Conservation (phyloP, 805 yeast species). For the Yarrowia sp. region DNA sequence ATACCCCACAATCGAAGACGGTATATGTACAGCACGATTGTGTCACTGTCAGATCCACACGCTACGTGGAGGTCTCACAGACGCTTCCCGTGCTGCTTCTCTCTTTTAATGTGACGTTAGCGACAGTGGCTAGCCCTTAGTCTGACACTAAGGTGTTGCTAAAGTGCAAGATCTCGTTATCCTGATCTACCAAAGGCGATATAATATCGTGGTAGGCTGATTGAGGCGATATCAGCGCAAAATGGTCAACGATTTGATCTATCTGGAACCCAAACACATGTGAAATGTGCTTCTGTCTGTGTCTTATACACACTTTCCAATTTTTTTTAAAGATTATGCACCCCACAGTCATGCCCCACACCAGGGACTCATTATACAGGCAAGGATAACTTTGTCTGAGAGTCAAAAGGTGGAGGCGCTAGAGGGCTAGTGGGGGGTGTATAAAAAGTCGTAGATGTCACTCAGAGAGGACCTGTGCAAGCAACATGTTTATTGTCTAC, state of each 20-base stretch:
- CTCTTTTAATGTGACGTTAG: neutral
- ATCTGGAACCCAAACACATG: neutral
- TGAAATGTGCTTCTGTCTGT: neutral
- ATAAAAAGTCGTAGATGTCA: neutral
- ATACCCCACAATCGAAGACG: neutral
- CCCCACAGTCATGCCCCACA: slow-evolving; percentile 18
- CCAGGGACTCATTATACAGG: neutral
- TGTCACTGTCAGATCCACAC: neutral
- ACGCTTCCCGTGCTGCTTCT: no score
- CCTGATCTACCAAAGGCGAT: neutral
- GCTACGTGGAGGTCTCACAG: neutral
- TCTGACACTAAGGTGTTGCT: neutral
- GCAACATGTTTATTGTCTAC: slow-evolving; percentile 7
- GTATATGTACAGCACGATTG: neutral
- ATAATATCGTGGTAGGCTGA: neutral
- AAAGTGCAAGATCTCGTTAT: neutral
- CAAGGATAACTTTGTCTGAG: slow-evolving; percentile 8
- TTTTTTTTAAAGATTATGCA: slow-evolving; percentile 7
- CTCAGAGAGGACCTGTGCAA: neutral
- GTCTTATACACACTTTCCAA: neutral
- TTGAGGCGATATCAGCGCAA: no score
- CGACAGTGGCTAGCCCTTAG: neutral
- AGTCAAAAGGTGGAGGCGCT: slow-evolving; percentile 10
- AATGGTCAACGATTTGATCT: neutral
- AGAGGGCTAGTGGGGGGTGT: neutral